Base-by-base conservation (phyloP, 306 rosid genomes). In the Psophocarpus tetragonolobus region DNA sequence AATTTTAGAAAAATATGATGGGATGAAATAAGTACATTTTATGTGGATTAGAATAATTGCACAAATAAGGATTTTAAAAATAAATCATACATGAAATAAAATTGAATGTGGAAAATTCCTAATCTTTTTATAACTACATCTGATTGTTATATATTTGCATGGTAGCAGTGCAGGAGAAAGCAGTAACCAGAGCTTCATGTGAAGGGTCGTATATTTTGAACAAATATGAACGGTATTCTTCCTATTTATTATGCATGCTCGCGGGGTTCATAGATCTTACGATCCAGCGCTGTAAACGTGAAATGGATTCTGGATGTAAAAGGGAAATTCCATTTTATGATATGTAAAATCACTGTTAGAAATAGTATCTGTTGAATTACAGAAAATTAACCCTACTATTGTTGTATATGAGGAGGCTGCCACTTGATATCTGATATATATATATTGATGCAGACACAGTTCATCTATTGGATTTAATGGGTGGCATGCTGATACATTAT, bases 101-200 rank as follows among this genome's bases (percentile, higher is more conserved):
- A 3, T 23, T 35, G 36, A 15, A 10, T 21, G 32, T 56, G 1
- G 56, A 24, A 29, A 23, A 0, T 15, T 39, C 41, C n/a, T 57
- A 48, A 27, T 8, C 35, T 29, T 21, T 21, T 27, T 33, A 44
- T 58, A 33, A n/a, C 13, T 47, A 10, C 12, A 32, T 67, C 54
- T 75, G 18, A 72, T 27, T 81, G 58, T n/a, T n/a, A 54, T 24
- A 26, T 48, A 83, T 67, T 42, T 67, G 62, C 39, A 67, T 72
- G 64, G 73, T 44, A 84, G 77, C 73, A 85, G 80, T 87, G 93
- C 91, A 88, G 98, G 91, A 48, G 97, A 93, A 57, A 35, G 74
- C 82, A 82, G 83, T 84, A 86, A 74, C 74, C 91, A 85, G 84
- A 75, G 82, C 69, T 86, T 84, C 84, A 79, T 84, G 86, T 86